Evolutionary conservation across 2,329 filamentous ascomycete genomes (phyloP), one percentile per base, ranked within the genome.

Genomic region (Aureobasidium sp.): DNA sequence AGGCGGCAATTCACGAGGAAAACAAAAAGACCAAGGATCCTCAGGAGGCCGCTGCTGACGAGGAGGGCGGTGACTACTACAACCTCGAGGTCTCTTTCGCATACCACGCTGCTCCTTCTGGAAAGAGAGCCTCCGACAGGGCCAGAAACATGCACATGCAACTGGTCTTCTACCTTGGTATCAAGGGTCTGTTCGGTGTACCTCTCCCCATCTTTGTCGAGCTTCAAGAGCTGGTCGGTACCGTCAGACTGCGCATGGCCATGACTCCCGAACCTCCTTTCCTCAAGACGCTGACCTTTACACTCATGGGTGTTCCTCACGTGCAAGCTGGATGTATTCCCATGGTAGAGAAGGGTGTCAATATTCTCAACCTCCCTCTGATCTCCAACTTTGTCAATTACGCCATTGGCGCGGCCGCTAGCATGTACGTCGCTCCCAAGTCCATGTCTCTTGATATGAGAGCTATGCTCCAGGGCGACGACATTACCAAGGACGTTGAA

Each of bases 61-160:
- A 96, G 69, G 89, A 95, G 69, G 91, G 90, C 5, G 92, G 91
- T 15, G 89, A 92, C 64, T 95, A 89, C 70, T 96, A 96, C 78
- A 96, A 96, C 68, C 79, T 96, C 51, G 92, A 96, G 72, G 86
- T 89, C 27, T 90, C 90, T 0, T 87, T 96, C 68, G 92, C 92
- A 1, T 96, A 96, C 71, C 91, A 96, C 69, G 90, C 93, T 10
- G 85, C 87, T 70, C 91, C 91, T 13, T 86, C 83, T 2, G 81
- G 83, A 5, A 78, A 79, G 61, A 83, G 86, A 50, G 81, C 90
- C 15, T 87, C 89, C 2, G 87, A 89, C 47, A 94, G 92, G 73
- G 90, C 91, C 6, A 84, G 88, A 66, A 97, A 96, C 71, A 96
- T 96, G 90, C 92, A 95, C 69, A 96, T 96, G 90, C 88, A 95